Evolutionary conservation across 345 rosid species (phyloP), one percentile per base, ranked within the genome.

Genomic region (Aegle marmelos): DNA sequence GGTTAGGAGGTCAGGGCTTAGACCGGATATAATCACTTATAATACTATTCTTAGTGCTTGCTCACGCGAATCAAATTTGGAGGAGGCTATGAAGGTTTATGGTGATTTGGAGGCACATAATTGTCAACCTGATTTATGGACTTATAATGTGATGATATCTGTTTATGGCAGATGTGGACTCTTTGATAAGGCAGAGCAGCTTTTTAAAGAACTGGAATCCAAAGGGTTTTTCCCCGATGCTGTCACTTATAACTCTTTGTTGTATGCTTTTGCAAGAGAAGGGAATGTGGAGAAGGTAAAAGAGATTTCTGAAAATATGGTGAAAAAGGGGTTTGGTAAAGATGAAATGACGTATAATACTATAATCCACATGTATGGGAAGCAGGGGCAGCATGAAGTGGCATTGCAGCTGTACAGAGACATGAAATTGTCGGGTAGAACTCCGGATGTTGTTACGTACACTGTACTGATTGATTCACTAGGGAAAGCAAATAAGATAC

Each of bases 71-170:
- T 89, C 89, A 0, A 90, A 92, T 84, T 85, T 95, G 90, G 94
- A 88, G 45, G 97, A 88, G 79, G 97, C 95, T 1, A 78, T 73
- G 80, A 92, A 86, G 80, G 89, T 92, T 87, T 92, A 84, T 75
- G 87, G 82, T 50, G 92, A 95, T 69, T 87, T 95, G 97, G 95
- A 89, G 86, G 79, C 78, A n/a, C 82, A 81, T 83, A 78, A 79
- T 9, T 95, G 99, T 79, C 94, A 90, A 79, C 96, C 98, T 81
- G 99, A 93, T 76, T 78, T 95, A 62, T 95, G 99, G 99, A 95
- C 99, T 74, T 95, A 95, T 73, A 95, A 95, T 82, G 92, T 98
- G 27, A 93, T 95, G 97, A 93, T 93, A 73, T 95, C 99, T 0
- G 97, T 93, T 48, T 93, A 84, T 78, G 97, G 93, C 22, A 89